A percentile compares a stretch with the other conserved stretches of the same genome.
phyloP scores from a whole-genome alignment of 148 eudicot species.

The Linanthus parryae region DNA sequence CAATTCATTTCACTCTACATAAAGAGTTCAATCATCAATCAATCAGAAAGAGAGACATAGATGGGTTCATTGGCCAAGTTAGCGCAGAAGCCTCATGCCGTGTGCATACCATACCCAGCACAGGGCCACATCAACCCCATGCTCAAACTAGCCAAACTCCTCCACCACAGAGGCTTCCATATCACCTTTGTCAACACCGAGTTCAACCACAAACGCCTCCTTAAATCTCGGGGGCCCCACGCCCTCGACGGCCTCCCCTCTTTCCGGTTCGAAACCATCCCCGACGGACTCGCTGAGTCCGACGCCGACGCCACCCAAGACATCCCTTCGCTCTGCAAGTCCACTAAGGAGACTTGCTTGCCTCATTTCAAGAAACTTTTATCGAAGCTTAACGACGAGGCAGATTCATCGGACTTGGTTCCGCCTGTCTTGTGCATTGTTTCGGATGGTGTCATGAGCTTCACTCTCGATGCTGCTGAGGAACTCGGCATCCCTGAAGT shows the following conservation, averaged over 20 bases:
- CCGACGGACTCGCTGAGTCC: constrained; percentile 33
- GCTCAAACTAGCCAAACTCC: constrained; percentile 31
- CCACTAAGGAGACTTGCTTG: constrained; percentile 9
- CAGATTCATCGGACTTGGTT: not conserved
- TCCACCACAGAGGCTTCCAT: constrained; percentile 22
- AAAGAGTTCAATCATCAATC: too few species aligned
- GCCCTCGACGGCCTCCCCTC: constrained; percentile 21
- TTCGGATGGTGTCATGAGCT: constrained; percentile 24
- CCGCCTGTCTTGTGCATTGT: constrained; percentile 33
- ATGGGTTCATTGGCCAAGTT: constrained; percentile 1
- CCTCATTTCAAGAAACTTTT: constrained; percentile 26
- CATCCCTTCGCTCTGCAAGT: constrained; percentile 9
- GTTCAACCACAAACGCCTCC: constrained; percentile 19
- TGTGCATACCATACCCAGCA: constrained; percentile 16
- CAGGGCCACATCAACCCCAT: constrained; percentile 38
- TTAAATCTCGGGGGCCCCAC: constrained; percentile 20
- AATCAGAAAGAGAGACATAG: too few species aligned
- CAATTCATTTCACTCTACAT: too few species aligned
- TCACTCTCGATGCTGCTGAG: constrained; percentile 26
- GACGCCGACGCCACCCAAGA: constrained; percentile 29
- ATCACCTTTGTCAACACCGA: constrained; percentile 35
- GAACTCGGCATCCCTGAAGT: constrained; percentile 24
- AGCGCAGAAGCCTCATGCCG: constrained; percentile 7
- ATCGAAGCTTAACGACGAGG: constrained; percentile 8
- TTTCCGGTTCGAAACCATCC: constrained; percentile 28